Evolutionary conservation across 1,284 basidiomycete species (phyloP), one percentile per base, ranked within the genome.

Genomic region (Volvariella surrecta): DNA sequence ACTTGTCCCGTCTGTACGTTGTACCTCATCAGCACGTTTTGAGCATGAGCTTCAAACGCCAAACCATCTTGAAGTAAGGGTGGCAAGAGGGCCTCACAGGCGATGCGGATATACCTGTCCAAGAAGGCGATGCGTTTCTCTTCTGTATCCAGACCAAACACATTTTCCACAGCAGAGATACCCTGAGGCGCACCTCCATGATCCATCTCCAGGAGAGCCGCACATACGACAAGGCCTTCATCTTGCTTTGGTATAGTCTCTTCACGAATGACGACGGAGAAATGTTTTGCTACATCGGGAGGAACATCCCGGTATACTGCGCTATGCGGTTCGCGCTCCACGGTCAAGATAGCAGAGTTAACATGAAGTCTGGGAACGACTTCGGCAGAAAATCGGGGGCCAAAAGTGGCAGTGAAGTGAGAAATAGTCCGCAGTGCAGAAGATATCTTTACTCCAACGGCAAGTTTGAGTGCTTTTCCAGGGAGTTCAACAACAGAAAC

Each of bases 1-100:
- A 68, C 56, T 37, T 62, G 59, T 18, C 64, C 61, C 1, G 68
- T 68, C 4, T 52, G 42, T 3, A 54, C 48, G 43, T 73, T 61
- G 45, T 73, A 64, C n/a, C 73, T 70, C 31, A 64, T 60, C 2
- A 74, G 63, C 9, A 68, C 61, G 49, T 76, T 76, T 47, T 76
- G 73, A 1, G 72, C 70, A 52, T 76, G 73, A 15, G 73, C 73
- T 56, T 76, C 73, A 41, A 76, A 73, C 4, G 69, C 67, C 17
- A 75, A 66, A 3, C 73, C 73, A 42, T 76, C 71, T 32, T 67
- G 45, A n/a, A 76, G 54, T 37, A 73, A 52, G 3, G 72, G 64
- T 13, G 73, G 73, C 40, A 76, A 54, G 16, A 75, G 55, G 2
- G 71, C 72, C 28, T 63, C 59, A 37, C 71, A 69, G 2, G 70